Base-by-base conservation (phyloP, 164 flowering plant species). In the Macadamia tetraphylla region DNA sequence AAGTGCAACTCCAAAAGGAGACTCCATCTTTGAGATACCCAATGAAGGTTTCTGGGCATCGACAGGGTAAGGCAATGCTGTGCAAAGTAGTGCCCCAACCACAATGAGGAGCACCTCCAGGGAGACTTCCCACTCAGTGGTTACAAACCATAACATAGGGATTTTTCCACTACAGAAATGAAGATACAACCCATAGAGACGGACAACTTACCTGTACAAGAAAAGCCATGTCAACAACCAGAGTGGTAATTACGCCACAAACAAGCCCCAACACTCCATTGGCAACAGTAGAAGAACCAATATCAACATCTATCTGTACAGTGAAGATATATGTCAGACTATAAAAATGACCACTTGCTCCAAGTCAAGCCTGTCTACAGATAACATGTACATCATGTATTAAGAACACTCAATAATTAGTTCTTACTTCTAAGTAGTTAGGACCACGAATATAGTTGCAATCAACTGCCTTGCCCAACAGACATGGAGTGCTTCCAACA, bases 191-290 rank as follows among this genome's bases (percentile, higher is more conserved):
- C 29, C 40, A 35, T 5, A 48, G 14, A 60, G 44, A 2, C 30
- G 40, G 49, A 64, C 18, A 66, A 69, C 73, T 70, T 76, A 91
- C 99, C 94, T 95, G 99, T 76, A 95, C 86, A 79, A 95, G 94
- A 78, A 95, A 92, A 76, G 98, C 99, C 98, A 95, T 95, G 72
- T 92, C 99, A 68, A 95, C 99, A 59, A 95, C 99, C 78, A 95
- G 80, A 42, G 97, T 81, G 31, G 98, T 95, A 62, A 92, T 88
- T 51, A 90, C 98, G 40, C 98, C 98, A 79, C 89, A 73, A 4
- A 95, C 99, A 74, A 95, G 98, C 62, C 98, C 98, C 85, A 92
- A 71, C 58, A 95, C 99, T 66, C 99, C 99, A 81, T 92, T 92
- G 67, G 99, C 99, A 73, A 95, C 99, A 40, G 98, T 91, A 29